Evolutionary conservation across 805 yeast species (phyloP).

Genomic region (Lipomyces starkeyi): DNA sequence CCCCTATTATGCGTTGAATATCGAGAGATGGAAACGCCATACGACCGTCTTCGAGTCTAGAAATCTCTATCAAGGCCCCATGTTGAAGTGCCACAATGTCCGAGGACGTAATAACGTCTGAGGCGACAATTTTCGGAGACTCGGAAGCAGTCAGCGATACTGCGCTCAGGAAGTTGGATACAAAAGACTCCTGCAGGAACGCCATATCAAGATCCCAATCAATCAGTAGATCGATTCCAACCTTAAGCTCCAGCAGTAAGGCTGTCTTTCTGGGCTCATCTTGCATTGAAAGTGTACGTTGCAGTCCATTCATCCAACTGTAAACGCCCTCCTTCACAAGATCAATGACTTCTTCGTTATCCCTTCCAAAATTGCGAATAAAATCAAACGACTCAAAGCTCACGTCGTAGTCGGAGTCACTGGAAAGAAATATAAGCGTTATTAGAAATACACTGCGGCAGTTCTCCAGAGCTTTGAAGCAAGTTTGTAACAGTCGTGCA

Average conservation of each 20-base stretch:
- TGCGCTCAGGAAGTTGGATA: constrained; percentile 16
- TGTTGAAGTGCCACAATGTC: constrained; percentile 6
- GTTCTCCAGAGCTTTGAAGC: constrained; percentile 48
- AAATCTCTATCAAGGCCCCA: neutral
- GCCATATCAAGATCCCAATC: constrained; percentile 27
- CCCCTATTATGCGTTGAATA: constrained; percentile 18
- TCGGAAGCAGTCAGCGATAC: constrained; percentile 13
- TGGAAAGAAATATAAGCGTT: constrained; percentile 43
- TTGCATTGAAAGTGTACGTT: constrained; percentile 39
- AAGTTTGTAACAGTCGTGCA: constrained; percentile 44
- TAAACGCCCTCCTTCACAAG: constrained; percentile 35
- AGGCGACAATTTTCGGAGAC: constrained; percentile 11
- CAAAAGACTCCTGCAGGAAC: constrained; percentile 23
- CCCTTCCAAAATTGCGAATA: constrained; percentile 19
- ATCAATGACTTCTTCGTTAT: constrained; percentile 25
- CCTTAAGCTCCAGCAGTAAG: constrained; percentile 12
- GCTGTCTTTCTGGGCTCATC: constrained; percentile 38
- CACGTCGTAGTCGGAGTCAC: constrained; percentile 24
- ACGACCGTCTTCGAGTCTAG: constrained; percentile 3
- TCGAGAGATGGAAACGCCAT: constrained; percentile 20
- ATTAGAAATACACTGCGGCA: constrained; percentile 50
- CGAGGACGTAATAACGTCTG: neutral
- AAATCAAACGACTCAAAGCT: constrained; percentile 15
- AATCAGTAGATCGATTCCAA: constrained; percentile 26
- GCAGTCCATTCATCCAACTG: constrained; percentile 44